Percentiles rank a stretch among this genome's conserved stretches.
Evolutionary conservation across 2,329 filamentous ascomycete species (phyloP).

Genomic region (Trichoderma simmonsii): DNA sequence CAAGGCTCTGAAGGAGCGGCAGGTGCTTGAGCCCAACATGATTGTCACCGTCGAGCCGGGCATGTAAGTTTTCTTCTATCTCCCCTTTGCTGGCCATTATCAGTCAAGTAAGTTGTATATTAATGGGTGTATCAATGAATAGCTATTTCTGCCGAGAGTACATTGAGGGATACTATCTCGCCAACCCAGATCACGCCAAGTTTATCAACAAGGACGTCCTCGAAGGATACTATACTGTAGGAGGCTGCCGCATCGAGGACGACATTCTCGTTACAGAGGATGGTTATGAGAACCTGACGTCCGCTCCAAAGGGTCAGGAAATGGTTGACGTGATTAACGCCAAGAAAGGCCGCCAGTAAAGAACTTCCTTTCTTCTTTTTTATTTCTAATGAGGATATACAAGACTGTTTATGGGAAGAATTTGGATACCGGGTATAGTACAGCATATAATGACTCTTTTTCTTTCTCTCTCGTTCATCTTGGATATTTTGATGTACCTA

Average conservation of each 20-base stretch:
- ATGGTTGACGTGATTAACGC: slow-evolving; percentile 60
- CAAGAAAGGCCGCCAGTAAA: slow-evolving; percentile 1
- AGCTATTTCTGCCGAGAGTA: slow-evolving; percentile 75
- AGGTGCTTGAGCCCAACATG: slow-evolving; percentile 57
- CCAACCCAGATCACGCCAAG: slow-evolving; percentile 53
- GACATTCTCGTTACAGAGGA: slow-evolving; percentile 75
- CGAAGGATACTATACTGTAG: slow-evolving; percentile 70
- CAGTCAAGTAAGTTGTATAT: too few relatives aligned
- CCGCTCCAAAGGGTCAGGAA: slow-evolving; percentile 72
- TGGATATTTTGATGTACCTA: neutral
- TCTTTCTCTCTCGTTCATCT: neutral
- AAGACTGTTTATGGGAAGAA: neutral
- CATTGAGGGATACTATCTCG: slow-evolving; percentile 66
- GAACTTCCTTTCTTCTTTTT: too few relatives aligned
- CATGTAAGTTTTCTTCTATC: slow-evolving; percentile 41
- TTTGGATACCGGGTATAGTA: neutral
- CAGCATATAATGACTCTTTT: neutral
- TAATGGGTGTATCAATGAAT: neutral
- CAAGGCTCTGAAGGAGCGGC: slow-evolving; percentile 33
- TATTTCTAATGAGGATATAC: neutral
- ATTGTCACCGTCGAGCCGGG: slow-evolving; percentile 80
- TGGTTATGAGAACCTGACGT: slow-evolving; percentile 81
- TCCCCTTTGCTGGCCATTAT: neutral
- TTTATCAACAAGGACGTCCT: slow-evolving; percentile 66
- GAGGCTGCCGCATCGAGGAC: slow-evolving; percentile 91